Evolutionary conservation across 768 basidiomycete genomes (phyloP), one percentile per base, ranked within the genome.

Genomic region (Mycena floridula): DNA sequence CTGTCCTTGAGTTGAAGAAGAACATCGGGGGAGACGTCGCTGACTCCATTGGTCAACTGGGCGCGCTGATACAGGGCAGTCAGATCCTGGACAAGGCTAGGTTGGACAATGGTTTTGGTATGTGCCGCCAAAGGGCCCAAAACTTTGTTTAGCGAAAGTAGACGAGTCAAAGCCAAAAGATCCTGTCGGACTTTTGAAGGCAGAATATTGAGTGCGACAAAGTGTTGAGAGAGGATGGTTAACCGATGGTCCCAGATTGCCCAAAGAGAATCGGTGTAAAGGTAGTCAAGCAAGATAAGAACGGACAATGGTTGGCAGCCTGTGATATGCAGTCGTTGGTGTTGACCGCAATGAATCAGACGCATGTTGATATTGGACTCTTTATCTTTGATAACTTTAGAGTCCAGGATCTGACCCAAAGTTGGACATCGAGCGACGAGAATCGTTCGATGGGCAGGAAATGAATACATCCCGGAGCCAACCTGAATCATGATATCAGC

Each of bases 231-330:
- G 2, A 85, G 61, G 0, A 64, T 51, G 4, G 65, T 70, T 9
- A 89, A 70, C 15, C 91, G 78, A 11, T 72, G 69, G 58, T 98
- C 93, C 89, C 92, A 94, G 12, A 93, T 60, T 0, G 89, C 81
- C 9, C 89, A 67, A 1, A 94, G 61, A 30, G 82, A 76, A 59
- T 99, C 95, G 1, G 87, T 76, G 62, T 97, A 97, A n/a, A 97
- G 62, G 55, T 92, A 97, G 20, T 81, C 74, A 16, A 96, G 60
- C 16, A 97, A 66, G 18, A 95, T 72, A 13, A 96, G 74, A 13
- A 85, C 61, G 0, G 89, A 67, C 6, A 94, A 64, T 0, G 84
- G 72, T 37, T 81, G 76, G 48, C 77, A 79, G 2, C 79, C 79
- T 0, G 66, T 56, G 36, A 95, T 54, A 15, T 58, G 57, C 2